These are phyloP conservation scores for Closterium sp. DNA, from an alignment of 139 green algal genomes.

Conservation along the genomic window DNA sequence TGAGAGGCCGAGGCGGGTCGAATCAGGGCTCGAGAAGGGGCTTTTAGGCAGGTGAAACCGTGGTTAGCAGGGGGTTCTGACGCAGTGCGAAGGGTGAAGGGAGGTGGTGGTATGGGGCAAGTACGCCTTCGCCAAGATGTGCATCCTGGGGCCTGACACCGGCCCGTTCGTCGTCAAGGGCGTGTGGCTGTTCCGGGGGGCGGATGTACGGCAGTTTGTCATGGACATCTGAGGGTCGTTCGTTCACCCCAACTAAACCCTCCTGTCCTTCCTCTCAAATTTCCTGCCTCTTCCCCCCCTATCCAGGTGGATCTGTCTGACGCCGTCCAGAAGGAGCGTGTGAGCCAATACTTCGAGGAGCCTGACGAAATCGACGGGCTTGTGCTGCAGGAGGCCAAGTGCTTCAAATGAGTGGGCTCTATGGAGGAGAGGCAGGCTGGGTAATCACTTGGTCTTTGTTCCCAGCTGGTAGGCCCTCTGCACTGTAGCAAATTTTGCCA, in stretches of 20 bases:
- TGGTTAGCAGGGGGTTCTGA: constrained; percentile 59
- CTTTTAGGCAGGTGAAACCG: constrained; percentile 52
- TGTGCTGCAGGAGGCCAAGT: constrained; percentile 60
- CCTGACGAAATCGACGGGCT: constrained; percentile 60
- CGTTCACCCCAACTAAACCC: neutral
- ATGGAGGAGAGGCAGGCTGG: neutral
- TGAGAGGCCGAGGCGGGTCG: neutral
- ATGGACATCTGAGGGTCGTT: constrained; percentile 55
- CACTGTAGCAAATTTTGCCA: neutral
- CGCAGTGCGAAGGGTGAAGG: constrained; percentile 59
- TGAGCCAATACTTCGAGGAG: constrained; percentile 60
- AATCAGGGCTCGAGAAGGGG: constrained; percentile 60
- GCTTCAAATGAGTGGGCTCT: constrained; percentile 59
- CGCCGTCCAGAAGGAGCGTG: constrained; percentile 38
- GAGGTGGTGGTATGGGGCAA: constrained; percentile 66
- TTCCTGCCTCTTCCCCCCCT: neutral
- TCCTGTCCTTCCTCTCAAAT: neutral
- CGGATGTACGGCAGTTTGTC: constrained; percentile 60
- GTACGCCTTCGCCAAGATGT: constrained; percentile 64
- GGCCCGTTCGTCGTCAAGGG: constrained; percentile 58
- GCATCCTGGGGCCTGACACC: constrained; percentile 59
- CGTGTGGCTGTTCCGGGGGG: constrained; percentile 63
- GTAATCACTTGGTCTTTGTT: no score
- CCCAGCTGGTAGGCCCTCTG: neutral
- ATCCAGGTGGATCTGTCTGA: constrained; percentile 27